Evolutionary conservation across 768 basidiomycete species (phyloP).

Genomic region (Psilocybe sp.): DNA sequence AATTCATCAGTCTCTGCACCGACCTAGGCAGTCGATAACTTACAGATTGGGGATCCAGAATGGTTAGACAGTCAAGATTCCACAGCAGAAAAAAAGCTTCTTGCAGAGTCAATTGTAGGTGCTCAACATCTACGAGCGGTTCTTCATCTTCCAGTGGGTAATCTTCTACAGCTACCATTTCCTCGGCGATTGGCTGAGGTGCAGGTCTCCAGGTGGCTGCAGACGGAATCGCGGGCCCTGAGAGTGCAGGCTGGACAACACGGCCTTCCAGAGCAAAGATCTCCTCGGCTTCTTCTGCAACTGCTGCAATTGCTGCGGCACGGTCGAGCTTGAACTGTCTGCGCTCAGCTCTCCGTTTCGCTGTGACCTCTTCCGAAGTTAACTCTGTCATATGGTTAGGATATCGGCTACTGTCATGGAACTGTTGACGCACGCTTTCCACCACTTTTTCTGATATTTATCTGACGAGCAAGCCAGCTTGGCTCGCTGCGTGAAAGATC

Average conservation of each 20-base stretch:
- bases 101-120: constrained; percentile 84
- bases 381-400: constrained; percentile 40
- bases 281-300: constrained; percentile 75
- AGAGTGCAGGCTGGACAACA: constrained; percentile 56
- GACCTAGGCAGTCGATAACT: constrained; percentile 12
- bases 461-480: constrained; percentile 82
- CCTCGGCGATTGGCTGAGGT: constrained; percentile 10
- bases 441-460: constrained; percentile 58
- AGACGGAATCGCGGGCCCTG: constrained; percentile 66
- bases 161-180: constrained; percentile 26
- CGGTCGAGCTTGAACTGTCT: constrained; percentile 93
- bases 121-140: constrained; percentile 72
- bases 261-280: constrained; percentile 71
- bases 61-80: constrained; percentile 77
- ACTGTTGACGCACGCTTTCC: constrained; percentile 52
- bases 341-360: constrained; percentile 81
- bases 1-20: constrained; percentile 3
- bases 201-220: constrained; percentile 76
- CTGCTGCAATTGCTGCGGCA: constrained; percentile 81
- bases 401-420: not conserved
- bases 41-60: constrained; percentile 68
- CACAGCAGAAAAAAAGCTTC: constrained; percentile 90
- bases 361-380: constrained; percentile 91
- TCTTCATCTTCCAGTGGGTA: constrained; percentile 44
- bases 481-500: constrained; percentile 94